These are phyloP conservation scores for Xylaria cubensis DNA, from an alignment of 495 filamentous ascomycete genomes.

Conservation along the genomic window DNA sequence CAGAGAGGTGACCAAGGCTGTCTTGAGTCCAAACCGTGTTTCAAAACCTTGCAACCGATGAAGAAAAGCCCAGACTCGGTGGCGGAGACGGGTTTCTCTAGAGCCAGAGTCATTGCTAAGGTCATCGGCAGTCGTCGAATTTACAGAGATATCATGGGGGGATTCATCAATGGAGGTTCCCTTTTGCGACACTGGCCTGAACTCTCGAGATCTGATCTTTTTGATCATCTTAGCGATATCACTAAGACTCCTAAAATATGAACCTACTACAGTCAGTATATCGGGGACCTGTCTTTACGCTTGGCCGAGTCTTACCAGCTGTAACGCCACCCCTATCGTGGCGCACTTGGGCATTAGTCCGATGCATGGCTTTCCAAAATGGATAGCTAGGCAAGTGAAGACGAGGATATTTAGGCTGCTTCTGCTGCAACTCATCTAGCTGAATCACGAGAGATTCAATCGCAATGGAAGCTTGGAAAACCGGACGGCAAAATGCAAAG, in stretches of 20 bases:
- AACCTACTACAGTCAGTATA: conserved; percentile 34
- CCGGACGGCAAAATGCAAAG: conserved; percentile 62
- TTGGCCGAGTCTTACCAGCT: conserved; percentile 9
- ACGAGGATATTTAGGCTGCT: conserved; percentile 38
- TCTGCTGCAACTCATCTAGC: conserved; percentile 54
- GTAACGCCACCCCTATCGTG: conserved; percentile 66
- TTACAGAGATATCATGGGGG: conserved; percentile 28
- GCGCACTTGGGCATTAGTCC: conserved; percentile 61
- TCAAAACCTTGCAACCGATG: conserved; percentile 65
- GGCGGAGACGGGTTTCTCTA: conserved; percentile 46
- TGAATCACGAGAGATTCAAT: conserved; percentile 53
- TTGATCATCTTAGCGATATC: conserved; percentile 47
- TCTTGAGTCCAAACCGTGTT: conserved; percentile 64
- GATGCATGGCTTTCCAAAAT: conserved; percentile 55
- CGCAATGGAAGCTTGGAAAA: conserved; percentile 59
- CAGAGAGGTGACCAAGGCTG: conserved; percentile 54
- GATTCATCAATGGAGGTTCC: conserved; percentile 33
- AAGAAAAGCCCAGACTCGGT: conserved; percentile 54
- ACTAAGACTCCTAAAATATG: conserved; percentile 59
- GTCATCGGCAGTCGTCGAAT: conserved; percentile 37
- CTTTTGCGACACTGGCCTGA: conserved; percentile 37
- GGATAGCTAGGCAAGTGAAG: conserved; percentile 60
- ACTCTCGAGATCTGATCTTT: conserved; percentile 36
- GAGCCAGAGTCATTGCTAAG: conserved; percentile 32
- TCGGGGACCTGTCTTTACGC: conserved; percentile 35